Percentiles rank a stretch among this genome's conserved stretches.
phyloP scores from a whole-genome alignment of 495 filamentous ascomycete species.

The Viridothelium virens region DNA sequence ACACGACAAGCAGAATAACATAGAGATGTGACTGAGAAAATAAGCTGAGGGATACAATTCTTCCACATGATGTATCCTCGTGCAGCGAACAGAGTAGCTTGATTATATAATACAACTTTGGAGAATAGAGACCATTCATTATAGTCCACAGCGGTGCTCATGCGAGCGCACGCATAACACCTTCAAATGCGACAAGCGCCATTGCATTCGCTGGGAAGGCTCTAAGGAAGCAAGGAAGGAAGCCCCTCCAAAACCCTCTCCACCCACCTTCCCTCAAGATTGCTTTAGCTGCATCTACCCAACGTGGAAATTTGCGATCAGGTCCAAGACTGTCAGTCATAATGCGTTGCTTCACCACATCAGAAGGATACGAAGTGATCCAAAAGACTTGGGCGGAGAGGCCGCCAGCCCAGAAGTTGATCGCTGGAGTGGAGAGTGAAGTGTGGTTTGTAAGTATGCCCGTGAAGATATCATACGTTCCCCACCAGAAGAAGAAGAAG shows the following conservation, averaged over 20 bases:
- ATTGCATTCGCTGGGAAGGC: constrained; percentile 96
- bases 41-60: no score
- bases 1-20: no score
- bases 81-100: no score
- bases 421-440: constrained; percentile 60
- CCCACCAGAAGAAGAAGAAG: constrained; percentile 99
- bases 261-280: constrained; percentile 67
- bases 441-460: constrained; percentile 58
- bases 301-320: constrained; percentile 59
- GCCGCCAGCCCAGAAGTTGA: constrained; percentile 98
- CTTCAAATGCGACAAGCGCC: constrained; percentile 89
- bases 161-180: constrained; percentile 73
- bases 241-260: constrained; percentile 86
- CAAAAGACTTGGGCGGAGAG: constrained; percentile 89
- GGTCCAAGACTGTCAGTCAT: constrained; percentile 86
- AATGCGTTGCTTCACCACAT: constrained; percentile 95
- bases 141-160: constrained; percentile 15
- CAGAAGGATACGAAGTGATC: constrained; percentile 81
- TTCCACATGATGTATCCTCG: no score
- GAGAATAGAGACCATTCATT: no score
- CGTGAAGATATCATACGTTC: constrained; percentile 77
- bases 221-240: constrained; percentile 83
- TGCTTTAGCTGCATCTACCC: constrained; percentile 71
- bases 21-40: no score
- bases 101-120: no score